Evolutionary conservation across 352 stramenopile species (phyloP).

Genomic region (Phytophthora macrochlamydospora): DNA sequence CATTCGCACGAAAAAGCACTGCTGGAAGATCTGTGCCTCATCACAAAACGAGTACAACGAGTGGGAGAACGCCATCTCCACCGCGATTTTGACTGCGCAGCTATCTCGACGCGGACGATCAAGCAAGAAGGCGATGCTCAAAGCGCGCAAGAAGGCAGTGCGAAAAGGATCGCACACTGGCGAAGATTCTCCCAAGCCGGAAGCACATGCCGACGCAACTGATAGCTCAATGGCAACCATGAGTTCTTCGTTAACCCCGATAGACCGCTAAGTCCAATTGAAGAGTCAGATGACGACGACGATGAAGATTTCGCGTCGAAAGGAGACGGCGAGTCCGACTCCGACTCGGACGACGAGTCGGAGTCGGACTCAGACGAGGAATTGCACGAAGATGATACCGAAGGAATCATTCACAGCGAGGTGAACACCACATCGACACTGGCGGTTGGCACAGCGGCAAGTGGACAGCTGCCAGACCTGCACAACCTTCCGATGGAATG

Average conservation of each 20-base stretch:
- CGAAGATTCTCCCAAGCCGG: conserved; percentile 13
- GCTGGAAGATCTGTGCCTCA: conserved; percentile 73
- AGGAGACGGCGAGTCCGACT: conserved; percentile 42
- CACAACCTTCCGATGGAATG: conserved; percentile 35
- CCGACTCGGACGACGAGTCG: conserved; percentile 38
- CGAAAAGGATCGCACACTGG: conserved; percentile 24
- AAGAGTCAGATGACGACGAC: conserved; percentile 50
- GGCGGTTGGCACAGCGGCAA: conserved; percentile 1
- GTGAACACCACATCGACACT: neutral
- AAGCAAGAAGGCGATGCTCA: conserved; percentile 37
- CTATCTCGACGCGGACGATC: conserved; percentile 44
- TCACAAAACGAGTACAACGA: conserved; percentile 62
- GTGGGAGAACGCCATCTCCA: conserved; percentile 81
- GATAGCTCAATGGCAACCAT: conserved; percentile 14
- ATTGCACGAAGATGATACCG: conserved; percentile 25
- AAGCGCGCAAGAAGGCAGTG: conserved; percentile 22
- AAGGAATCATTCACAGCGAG: conserved; percentile 25
- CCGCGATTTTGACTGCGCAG: conserved; percentile 62
- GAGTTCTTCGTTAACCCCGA: conserved; percentile 16
- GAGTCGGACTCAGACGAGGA: conserved; percentile 43
- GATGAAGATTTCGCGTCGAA: conserved; percentile 49
- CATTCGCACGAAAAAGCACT: conserved; percentile 63
- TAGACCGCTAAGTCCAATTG: conserved; percentile 23
- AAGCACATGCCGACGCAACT: conserved; percentile 5
- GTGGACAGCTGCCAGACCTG: conserved; percentile 27